phyloP scores from a whole-genome alignment of 2,329 filamentous ascomycete species.

The Talaromyces atroroseus region DNA sequence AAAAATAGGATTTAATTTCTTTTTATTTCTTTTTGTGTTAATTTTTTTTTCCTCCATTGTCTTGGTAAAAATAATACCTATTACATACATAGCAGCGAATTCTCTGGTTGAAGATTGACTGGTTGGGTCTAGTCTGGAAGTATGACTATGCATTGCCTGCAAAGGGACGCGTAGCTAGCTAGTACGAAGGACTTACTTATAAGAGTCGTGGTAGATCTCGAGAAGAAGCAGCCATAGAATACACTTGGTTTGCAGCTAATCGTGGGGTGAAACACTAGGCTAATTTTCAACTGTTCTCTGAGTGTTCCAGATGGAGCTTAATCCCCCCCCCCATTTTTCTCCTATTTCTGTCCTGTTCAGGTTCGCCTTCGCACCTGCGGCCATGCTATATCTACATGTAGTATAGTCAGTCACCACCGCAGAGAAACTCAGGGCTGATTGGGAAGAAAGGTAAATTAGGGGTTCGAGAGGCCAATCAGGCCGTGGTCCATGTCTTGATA shows the following conservation, averaged over 20 bases:
- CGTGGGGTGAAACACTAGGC: slow-evolving; percentile 15
- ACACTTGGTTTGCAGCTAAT: slow-evolving; percentile 3
- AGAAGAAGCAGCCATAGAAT: background rate
- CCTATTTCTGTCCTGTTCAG: background rate
- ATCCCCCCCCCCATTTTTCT: background rate
- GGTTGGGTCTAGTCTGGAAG: background rate
- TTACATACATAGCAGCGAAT: background rate
- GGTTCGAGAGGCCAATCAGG: slow-evolving; percentile 6
- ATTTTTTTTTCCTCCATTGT: background rate
- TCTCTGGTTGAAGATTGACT: background rate
- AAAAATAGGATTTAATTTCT: background rate
- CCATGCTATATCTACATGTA: background rate
- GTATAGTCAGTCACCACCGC: background rate
- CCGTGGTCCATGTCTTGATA: background rate
- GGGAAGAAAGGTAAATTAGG: slow-evolving; percentile 6
- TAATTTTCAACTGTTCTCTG: slow-evolving; percentile 3
- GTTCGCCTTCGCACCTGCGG: background rate
- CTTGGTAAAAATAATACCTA: slow-evolving; percentile 1
- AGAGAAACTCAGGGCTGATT: background rate
- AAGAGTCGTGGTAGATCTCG: background rate
- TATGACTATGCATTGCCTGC: background rate
- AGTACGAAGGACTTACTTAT: background rate
- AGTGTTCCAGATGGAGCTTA: slow-evolving; percentile 14
- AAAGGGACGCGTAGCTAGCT: background rate
- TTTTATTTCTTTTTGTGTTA: background rate